phyloP scores from a whole-genome alignment of 2,329 filamentous ascomycete species.

The Colletotrichum somersetense region DNA sequence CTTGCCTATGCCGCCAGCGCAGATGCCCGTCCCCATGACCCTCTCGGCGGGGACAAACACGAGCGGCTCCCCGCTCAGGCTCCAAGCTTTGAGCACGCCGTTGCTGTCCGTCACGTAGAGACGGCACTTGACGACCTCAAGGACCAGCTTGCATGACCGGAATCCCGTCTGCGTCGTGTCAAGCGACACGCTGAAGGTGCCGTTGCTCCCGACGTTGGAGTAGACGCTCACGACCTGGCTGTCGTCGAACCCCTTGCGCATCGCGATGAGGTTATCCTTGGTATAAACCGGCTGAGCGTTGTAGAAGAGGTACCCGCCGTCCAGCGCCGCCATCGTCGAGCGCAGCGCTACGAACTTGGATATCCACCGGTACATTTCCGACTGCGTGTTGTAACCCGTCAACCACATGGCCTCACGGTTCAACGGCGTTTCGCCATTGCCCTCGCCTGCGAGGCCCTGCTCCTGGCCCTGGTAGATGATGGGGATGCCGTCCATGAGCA shows the following conservation, averaged over 20 bases:
- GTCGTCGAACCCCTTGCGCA: conserved; percentile 38
- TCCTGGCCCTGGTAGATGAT: conserved; percentile 76
- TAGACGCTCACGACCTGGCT: conserved; percentile 38
- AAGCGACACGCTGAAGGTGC: conserved; percentile 28
- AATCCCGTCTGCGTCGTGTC: conserved; percentile 30
- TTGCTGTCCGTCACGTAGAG: conserved; percentile 33
- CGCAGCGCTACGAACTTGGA: conserved; percentile 31
- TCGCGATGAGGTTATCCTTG: conserved; percentile 27
- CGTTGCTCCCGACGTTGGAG: conserved; percentile 36
- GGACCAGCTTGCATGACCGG: conserved; percentile 33
- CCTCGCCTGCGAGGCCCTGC: conserved; percentile 66
- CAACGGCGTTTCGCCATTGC: conserved; percentile 57
- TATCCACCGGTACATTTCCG: conserved; percentile 59
- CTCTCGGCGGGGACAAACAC: conserved; percentile 39
- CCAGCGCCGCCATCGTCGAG: conserved; percentile 28
- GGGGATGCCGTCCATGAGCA: conserved; percentile 72
- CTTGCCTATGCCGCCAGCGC: conserved; percentile 39
- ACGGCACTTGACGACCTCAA: conserved; percentile 37
- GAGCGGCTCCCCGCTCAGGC: conserved; percentile 34
- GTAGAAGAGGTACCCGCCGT: conserved; percentile 36
- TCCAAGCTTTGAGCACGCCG: conserved; percentile 32
- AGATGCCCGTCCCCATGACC: conserved; percentile 38
- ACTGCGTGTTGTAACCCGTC: conserved; percentile 60
- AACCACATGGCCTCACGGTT: conserved; percentile 72
- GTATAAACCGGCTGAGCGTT: conserved; percentile 27